phyloP scores from a whole-genome alignment of 2,329 filamentous ascomycete genomes.

The Talaromyces pinophilus region DNA sequence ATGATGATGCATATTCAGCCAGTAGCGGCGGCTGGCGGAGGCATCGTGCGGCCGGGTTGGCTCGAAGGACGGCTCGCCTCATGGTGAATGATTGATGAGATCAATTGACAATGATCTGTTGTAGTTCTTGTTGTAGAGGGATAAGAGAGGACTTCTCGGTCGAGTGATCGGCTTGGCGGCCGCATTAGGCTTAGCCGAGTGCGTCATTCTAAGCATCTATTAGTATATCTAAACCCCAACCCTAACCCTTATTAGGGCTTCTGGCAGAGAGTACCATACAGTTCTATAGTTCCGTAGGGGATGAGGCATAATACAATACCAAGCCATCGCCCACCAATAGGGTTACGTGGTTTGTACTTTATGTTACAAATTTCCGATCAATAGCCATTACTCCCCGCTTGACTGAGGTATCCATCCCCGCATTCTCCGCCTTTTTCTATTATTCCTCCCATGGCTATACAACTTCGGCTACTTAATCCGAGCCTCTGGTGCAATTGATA shows the following conservation, averaged over 20 bases:
- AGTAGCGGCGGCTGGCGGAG: slow-evolving; percentile 1
- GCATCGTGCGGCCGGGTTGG: slow-evolving; percentile 8
- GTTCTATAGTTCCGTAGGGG: neutral
- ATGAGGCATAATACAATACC: too few species aligned
- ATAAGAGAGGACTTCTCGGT: neutral
- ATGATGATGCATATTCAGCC: neutral
- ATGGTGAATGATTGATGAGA: slow-evolving; percentile 3
- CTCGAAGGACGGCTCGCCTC: slow-evolving; percentile 17
- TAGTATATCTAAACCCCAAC: neutral
- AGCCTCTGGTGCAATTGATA: too few species aligned
- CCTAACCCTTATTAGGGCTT: too few species aligned
- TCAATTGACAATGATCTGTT: neutral
- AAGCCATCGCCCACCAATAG: too few species aligned
- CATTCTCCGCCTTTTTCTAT: too few species aligned
- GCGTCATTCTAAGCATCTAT: slow-evolving; percentile 2
- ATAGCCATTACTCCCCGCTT: too few species aligned
- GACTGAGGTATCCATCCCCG: too few species aligned
- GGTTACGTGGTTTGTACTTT: too few species aligned
- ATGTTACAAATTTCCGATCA: too few species aligned
- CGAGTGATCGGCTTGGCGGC: slow-evolving; percentile 9
- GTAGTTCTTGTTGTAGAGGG: neutral
- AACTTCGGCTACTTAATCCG: too few species aligned
- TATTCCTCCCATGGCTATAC: too few species aligned
- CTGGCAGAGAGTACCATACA: neutral
- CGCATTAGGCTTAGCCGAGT: neutral